Evolutionary conservation across 768 basidiomycete genomes (phyloP).

Genomic region (Paxillus involutus): DNA sequence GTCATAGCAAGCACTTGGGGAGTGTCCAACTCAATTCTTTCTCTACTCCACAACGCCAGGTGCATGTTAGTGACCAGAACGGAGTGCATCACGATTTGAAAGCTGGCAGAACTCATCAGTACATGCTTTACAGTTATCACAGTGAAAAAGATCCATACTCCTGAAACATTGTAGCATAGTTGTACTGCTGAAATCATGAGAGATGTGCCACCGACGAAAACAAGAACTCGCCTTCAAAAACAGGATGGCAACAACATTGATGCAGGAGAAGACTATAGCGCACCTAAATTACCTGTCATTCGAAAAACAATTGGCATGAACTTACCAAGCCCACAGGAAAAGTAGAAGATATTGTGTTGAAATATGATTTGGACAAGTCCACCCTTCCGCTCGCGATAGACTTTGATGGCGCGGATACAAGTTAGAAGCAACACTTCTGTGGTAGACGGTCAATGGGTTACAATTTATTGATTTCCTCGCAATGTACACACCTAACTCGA

Average conservation of each 20-base stretch:
- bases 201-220: not conserved
- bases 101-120: not conserved
- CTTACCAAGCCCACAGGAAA: slow-evolving; percentile 4
- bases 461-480: not conserved
- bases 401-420: not conserved
- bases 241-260: slow-evolving; percentile 3
- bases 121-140: not conserved
- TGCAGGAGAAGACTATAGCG: not conserved
- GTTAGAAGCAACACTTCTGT: slow-evolving; percentile 5
- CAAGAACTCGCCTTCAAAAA: not conserved
- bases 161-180: slow-evolving; percentile 5
- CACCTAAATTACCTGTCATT: not conserved
- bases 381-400: not conserved
- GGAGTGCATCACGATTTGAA: slow-evolving; percentile 2
- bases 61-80: slow-evolving; percentile 5
- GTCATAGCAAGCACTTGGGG: not conserved
- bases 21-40: not conserved
- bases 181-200: not conserved
- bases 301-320: not conserved
- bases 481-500: slow-evolving; percentile 1
- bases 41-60: not conserved
- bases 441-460: not conserved
- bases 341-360: slow-evolving; percentile 7
- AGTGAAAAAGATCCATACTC: not conserved
- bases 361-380: not conserved